A percentile compares a stretch with the other conserved stretches of the same genome.
Evolutionary conservation across 2,329 filamentous ascomycete species (phyloP).

Genomic region (Tolypocladium guangdongense): DNA sequence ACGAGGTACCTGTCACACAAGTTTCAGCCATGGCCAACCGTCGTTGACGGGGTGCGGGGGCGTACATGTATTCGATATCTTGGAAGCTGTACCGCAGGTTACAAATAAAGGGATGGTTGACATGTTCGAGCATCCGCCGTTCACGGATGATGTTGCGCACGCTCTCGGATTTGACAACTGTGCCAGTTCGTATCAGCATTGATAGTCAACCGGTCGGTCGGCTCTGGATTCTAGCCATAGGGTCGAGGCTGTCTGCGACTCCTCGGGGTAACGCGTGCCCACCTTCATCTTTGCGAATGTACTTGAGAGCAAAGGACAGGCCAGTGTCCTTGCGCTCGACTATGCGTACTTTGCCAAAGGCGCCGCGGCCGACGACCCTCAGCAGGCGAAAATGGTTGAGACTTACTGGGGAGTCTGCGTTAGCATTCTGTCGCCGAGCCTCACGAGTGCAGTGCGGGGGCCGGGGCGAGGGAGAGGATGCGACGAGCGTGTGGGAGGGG

Average conservation of each 20-base stretch:
- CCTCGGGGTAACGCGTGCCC: constrained; percentile 14
- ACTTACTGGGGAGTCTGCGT: constrained; percentile 52
- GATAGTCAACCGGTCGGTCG: constrained; percentile 3
- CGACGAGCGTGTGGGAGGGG: background rate
- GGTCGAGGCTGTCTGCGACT: background rate
- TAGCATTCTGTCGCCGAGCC: constrained; percentile 1
- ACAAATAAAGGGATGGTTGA: constrained; percentile 96
- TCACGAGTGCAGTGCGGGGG: background rate
- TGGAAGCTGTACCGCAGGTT: constrained; percentile 98
- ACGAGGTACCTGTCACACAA: constrained; percentile 68
- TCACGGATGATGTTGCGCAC: constrained; percentile 97
- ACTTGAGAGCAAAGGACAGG: constrained; percentile 91
- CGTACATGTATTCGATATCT: constrained; percentile 96
- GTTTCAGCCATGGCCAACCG: background rate
- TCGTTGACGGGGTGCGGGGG: constrained; percentile 5
- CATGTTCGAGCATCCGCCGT: constrained; percentile 92
- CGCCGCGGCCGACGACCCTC: constrained; percentile 91
- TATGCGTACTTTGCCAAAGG: constrained; percentile 97
- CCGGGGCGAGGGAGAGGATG: too few species aligned
- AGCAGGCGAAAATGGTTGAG: constrained; percentile 94
- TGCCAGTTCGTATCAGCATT: constrained; percentile 1
- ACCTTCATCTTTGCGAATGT: constrained; percentile 98
- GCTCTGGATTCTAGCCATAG: background rate
- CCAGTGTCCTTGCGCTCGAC: constrained; percentile 95
- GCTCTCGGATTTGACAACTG: constrained; percentile 94